phyloP scores from a whole-genome alignment of 768 basidiomycete species.

The Chalciporus piperatus region DNA sequence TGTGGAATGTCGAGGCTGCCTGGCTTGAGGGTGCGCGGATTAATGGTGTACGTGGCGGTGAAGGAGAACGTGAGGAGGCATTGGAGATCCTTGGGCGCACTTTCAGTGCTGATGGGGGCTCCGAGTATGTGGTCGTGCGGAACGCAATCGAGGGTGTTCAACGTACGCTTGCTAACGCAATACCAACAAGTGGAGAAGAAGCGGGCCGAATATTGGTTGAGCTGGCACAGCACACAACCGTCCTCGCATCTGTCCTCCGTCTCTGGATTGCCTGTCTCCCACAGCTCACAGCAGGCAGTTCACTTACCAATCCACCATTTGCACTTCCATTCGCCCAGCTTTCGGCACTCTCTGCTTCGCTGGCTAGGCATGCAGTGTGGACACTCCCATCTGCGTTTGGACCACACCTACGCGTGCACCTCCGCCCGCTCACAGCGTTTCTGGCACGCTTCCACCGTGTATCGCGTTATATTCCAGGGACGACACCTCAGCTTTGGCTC shows the following conservation, averaged over 20 bases:
- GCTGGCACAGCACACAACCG: constrained; percentile 35
- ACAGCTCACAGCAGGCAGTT: constrained; percentile 34
- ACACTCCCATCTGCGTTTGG: constrained; percentile 16
- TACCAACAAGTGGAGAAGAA: background rate
- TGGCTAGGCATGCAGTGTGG: constrained; percentile 57
- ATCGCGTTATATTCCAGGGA: constrained; percentile 55
- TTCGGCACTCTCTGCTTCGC: constrained; percentile 47
- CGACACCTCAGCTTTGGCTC: constrained; percentile 60
- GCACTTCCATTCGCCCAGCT: constrained; percentile 55
- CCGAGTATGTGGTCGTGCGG: constrained; percentile 36
- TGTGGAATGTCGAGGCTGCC: constrained; percentile 45
- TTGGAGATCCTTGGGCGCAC: constrained; percentile 35
- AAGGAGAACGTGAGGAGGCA: constrained; percentile 49
- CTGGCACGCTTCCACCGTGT: constrained; percentile 54
- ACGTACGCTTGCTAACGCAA: constrained; percentile 18
- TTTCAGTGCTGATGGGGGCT: constrained; percentile 36
- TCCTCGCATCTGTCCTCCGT: constrained; percentile 50
- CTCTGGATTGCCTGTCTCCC: constrained; percentile 66
- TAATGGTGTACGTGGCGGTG: constrained; percentile 67
- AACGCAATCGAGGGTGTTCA: constrained; percentile 36
- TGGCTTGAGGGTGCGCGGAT: constrained; percentile 79
- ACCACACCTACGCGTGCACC: constrained; percentile 9
- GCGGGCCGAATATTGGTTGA: constrained; percentile 16
- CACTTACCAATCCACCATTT: constrained; percentile 54
- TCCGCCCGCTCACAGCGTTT: constrained; percentile 54